Evolutionary conservation across 2,329 filamentous ascomycete species (phyloP).

Genomic region (Cryphonectria radicalis): DNA sequence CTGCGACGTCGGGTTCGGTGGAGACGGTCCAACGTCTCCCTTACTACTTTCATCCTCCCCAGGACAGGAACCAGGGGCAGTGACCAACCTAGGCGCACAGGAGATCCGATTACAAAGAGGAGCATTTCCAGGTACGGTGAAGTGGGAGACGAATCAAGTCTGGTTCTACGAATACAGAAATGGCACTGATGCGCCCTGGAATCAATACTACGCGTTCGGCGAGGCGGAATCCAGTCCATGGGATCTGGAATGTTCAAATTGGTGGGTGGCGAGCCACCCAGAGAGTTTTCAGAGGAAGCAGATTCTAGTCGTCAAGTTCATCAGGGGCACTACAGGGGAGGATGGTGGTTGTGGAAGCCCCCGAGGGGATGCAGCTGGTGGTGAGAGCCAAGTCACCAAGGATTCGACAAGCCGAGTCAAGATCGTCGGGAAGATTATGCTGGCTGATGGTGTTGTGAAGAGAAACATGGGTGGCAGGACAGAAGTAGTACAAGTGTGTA

Average conservation of each 20-base stretch:
- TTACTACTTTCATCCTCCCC: constrained; percentile 48
- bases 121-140: constrained; percentile 44
- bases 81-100: constrained; percentile 57
- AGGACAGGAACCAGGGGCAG: constrained; percentile 42
- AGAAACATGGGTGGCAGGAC: constrained; percentile 55
- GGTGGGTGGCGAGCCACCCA: constrained; percentile 51
- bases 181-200: constrained; percentile 54
- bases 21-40: constrained; percentile 62
- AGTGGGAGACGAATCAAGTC: constrained; percentile 47
- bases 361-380: background rate
- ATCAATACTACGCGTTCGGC: constrained; percentile 66
- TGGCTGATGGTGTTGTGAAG: constrained; percentile 58
- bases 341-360: constrained; percentile 18
- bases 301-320: constrained; percentile 58
- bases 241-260: constrained; percentile 67
- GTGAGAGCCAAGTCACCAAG: background rate
- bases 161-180: constrained; percentile 69
- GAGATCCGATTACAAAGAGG: constrained; percentile 58
- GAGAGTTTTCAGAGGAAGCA: constrained; percentile 57
- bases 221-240: constrained; percentile 64
- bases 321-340: constrained; percentile 47
- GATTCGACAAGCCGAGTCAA: constrained; percentile 39
- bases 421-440: constrained; percentile 57
- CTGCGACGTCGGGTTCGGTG: constrained; percentile 68
- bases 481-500: constrained; percentile 49